Conservation (phyloP, 2,329 filamentous ascomycete genomes). For the Thielaviopsis euricoi region DNA sequence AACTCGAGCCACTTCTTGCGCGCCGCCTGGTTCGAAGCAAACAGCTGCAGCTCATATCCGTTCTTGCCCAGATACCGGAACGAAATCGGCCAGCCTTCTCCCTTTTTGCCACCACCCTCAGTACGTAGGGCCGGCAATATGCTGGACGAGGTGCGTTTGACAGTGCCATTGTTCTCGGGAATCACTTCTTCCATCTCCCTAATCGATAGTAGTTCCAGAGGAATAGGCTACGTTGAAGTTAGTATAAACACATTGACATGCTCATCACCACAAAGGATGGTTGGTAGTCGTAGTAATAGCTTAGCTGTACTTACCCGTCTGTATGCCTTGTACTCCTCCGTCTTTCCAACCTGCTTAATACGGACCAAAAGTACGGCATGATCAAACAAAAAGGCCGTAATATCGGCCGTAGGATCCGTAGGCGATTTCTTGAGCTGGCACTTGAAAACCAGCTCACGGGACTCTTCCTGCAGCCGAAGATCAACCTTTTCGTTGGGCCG, state of each 20-base stretch:
- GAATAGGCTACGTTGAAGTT: conserved; percentile 50
- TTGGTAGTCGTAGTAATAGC: too few species aligned
- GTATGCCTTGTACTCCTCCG: conserved; percentile 89
- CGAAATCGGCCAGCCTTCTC: conserved; percentile 80
- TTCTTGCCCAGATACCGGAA: conserved; percentile 93
- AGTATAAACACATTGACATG: not conserved
- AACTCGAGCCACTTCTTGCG: conserved; percentile 95
- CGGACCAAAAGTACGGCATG: conserved; percentile 86
- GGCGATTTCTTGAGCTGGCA: conserved; percentile 84
- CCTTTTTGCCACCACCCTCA: conserved; percentile 34
- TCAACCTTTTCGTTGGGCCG: conserved; percentile 81
- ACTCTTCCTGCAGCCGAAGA: conserved; percentile 83
- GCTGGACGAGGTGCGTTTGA: conserved; percentile 79
- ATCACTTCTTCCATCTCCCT: conserved; percentile 95
- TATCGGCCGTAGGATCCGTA: conserved; percentile 63
- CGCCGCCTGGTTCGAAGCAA: conserved; percentile 68
- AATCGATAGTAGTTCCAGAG: conserved; percentile 81
- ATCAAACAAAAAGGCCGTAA: conserved; percentile 90
- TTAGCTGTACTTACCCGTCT: conserved; percentile 37
- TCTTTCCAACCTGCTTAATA: conserved; percentile 81
- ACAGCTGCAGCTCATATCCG: conserved; percentile 83
- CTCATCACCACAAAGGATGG: not conserved
- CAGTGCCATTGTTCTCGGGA: conserved; percentile 51
- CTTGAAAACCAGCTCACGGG: conserved; percentile 86
- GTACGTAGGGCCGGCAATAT: conserved; percentile 44